Percentiles rank a stretch among this genome's conserved stretches.
Conservation (phyloP, 331 rosid species). For the Cydonia oblonga region DNA sequence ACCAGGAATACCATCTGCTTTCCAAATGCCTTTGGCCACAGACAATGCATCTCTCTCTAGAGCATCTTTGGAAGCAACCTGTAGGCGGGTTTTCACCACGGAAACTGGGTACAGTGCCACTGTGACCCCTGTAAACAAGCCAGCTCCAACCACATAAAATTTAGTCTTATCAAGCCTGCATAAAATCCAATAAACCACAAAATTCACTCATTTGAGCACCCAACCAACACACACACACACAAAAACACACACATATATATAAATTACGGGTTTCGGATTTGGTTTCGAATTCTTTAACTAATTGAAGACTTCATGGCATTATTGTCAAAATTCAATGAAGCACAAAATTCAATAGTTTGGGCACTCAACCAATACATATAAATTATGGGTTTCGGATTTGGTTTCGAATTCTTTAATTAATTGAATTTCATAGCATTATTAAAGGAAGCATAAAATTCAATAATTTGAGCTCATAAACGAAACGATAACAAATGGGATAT, state of each 20-base stretch:
- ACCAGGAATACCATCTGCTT: slow-evolving; percentile 77
- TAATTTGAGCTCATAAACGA: background rate
- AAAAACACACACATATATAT: no score
- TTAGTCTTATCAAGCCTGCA: slow-evolving; percentile 83
- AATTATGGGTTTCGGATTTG: background rate
- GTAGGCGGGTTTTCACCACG: slow-evolving; percentile 81
- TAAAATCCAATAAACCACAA: background rate
- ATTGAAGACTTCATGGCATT: background rate
- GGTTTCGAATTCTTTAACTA: background rate
- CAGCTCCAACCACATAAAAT: slow-evolving; percentile 79
- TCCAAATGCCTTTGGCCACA: slow-evolving; percentile 58
- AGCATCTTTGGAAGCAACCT: slow-evolving; percentile 69
- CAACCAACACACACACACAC: background rate
- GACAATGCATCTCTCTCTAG: slow-evolving; percentile 61
- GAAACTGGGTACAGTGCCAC: slow-evolving; percentile 78
- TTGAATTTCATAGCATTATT: background rate
- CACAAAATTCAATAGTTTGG: background rate
- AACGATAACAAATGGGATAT: background rate
- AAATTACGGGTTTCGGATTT: background rate
- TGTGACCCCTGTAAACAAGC: slow-evolving; percentile 79
- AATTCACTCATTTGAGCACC: background rate
- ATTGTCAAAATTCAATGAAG: background rate
- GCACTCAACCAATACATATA: background rate
- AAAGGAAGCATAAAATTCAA: background rate
- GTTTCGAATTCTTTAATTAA: background rate